A percentile compares a stretch with the other conserved stretches of the same genome.
Evolutionary conservation across 2,329 filamentous ascomycete species (phyloP).

Genomic region (Aureobasidium vineae): DNA sequence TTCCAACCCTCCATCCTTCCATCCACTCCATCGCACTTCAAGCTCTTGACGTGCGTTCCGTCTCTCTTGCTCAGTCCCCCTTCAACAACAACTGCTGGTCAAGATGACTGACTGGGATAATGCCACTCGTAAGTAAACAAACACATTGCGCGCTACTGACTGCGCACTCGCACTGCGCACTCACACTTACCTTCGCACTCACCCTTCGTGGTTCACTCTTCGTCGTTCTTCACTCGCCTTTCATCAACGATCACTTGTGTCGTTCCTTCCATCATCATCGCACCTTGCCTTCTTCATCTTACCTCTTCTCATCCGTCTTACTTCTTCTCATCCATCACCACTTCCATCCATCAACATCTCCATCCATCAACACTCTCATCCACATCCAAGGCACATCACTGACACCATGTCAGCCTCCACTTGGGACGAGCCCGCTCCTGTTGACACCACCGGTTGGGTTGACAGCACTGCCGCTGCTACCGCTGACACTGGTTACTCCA

Average conservation of each 20-base stretch:
- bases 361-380: not conserved
- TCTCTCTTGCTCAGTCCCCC: not conserved
- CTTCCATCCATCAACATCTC: not conserved
- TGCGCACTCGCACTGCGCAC: not conserved
- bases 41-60: not conserved
- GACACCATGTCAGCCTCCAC: constrained; percentile 13
- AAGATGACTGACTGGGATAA: constrained; percentile 15
- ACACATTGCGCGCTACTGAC: not conserved
- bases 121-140: constrained; percentile 2
- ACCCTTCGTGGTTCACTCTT: too few relatives aligned
- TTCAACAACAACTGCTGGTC: not conserved
- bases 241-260: not conserved
- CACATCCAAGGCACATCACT: not conserved
- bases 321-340: not conserved
- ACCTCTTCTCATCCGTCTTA: too few relatives aligned
- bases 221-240: not conserved
- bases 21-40: not conserved
- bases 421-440: constrained; percentile 1
- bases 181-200: not conserved
- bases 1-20: not conserved
- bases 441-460: not conserved
- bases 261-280: not conserved
- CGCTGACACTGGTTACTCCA: not conserved
- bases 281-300: not conserved
- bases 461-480: not conserved